These are phyloP conservation scores for Microdochium trichocladiopsis DNA, from an alignment of 2,329 filamentous ascomycete species.

Conservation along the genomic window DNA sequence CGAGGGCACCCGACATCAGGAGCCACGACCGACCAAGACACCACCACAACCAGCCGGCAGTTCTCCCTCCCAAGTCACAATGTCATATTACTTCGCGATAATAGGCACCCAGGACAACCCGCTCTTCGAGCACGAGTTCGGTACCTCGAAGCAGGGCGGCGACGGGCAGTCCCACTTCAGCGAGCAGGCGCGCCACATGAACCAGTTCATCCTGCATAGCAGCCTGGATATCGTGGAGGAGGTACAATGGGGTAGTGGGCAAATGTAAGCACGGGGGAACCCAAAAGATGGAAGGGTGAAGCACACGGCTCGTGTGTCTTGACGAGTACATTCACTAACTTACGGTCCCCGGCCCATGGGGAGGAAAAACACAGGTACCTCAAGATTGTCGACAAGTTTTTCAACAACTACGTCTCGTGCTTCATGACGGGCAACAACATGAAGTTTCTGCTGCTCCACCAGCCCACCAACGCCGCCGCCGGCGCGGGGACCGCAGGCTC, in stretches of 20 bases:
- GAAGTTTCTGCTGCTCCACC: conserved; percentile 90
- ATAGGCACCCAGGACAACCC: conserved; percentile 93
- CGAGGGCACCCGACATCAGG: no score
- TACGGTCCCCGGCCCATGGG: no score
- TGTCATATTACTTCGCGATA: conserved; percentile 99
- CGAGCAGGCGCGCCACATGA: conserved; percentile 85
- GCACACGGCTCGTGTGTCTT: no score
- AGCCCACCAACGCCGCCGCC: conserved; percentile 52
- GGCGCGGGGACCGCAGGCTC: conserved; percentile 12
- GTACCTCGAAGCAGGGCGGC: conserved; percentile 90
- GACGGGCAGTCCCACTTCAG: conserved; percentile 86
- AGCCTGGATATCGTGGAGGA: conserved; percentile 94
- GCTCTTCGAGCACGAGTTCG: conserved; percentile 94
- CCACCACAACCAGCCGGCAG: conserved; percentile 19
- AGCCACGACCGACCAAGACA: background rate
- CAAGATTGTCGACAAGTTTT: conserved; percentile 94
- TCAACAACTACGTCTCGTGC: conserved; percentile 89
- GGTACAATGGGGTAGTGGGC: conserved; percentile 82
- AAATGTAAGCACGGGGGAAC: conserved; percentile 63
- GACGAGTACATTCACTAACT: no score
- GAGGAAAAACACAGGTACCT: conserved; percentile 56
- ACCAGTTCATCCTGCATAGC: conserved; percentile 95
- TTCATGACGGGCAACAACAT: conserved; percentile 90
- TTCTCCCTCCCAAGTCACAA: no score
- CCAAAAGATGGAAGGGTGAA: no score